Conservation (phyloP, 2,329 filamentous ascomycete species). For the Fusarium longipes region DNA sequence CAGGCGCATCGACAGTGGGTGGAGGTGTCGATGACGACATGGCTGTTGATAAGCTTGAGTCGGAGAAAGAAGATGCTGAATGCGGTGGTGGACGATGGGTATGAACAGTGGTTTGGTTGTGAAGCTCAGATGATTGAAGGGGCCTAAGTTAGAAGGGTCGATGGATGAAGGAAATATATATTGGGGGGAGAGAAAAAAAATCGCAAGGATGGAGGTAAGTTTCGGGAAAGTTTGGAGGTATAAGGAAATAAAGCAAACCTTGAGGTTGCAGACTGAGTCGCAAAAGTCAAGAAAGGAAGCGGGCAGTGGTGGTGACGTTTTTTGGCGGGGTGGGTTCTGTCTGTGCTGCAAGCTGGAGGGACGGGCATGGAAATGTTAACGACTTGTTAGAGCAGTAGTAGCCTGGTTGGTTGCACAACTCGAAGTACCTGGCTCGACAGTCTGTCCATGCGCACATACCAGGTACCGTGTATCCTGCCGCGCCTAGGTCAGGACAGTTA, state of each 20-base stretch:
- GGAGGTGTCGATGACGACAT: conserved; percentile 55
- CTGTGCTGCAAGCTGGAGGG: not conserved
- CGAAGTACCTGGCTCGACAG: conserved; percentile 16
- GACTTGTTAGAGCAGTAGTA: no score
- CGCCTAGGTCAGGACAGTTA: conserved; percentile 10
- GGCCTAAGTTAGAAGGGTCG: not conserved
- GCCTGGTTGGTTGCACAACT: conserved; percentile 5
- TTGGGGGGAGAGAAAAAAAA: not conserved
- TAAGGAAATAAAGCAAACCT: conserved; percentile 23
- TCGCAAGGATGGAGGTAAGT: conserved; percentile 6
- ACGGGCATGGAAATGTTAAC: conserved; percentile 12
- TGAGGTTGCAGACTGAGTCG: conserved; percentile 43
- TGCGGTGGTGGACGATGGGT: conserved; percentile 2
- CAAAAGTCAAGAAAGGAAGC: conserved; percentile 43
- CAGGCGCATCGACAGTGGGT: conserved; percentile 51
- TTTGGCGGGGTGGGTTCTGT: conserved; percentile 38
- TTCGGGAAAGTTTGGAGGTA: conserved; percentile 6
- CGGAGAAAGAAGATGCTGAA: conserved; percentile 20
- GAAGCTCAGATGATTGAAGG: conserved; percentile 7
- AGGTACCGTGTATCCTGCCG: conserved; percentile 23
- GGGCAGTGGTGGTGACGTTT: conserved; percentile 44
- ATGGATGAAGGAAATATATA: not conserved
- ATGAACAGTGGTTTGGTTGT: conserved; percentile 7
- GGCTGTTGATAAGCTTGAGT: conserved; percentile 37
- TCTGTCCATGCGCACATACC: conserved; percentile 14